A percentile compares a stretch with the other conserved stretches of the same genome.
phyloP scores from a whole-genome alignment of 148 eudicot genomes.

The Amaranthus hypochondriacus region DNA sequence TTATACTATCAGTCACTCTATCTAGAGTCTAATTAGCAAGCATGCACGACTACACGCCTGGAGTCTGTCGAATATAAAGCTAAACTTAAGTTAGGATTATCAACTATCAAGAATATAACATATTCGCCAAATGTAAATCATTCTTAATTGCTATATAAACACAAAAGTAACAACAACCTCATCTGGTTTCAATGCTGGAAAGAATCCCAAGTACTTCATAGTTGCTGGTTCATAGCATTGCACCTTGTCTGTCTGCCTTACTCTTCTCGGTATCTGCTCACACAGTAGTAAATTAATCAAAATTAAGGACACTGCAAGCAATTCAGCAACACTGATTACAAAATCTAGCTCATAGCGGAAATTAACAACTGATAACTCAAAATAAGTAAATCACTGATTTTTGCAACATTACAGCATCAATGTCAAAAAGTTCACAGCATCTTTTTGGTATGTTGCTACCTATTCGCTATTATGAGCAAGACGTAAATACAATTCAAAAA shows the following conservation, averaged over 20 bases:
- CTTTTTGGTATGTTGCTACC: background rate
- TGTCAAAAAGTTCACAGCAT: background rate
- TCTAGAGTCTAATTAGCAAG: background rate
- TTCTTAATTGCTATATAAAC: background rate
- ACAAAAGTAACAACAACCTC: constrained; percentile 48
- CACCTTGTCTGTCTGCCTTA: constrained; percentile 88
- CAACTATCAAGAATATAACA: background rate
- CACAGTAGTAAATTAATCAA: background rate
- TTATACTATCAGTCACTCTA: background rate
- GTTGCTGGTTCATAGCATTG: constrained; percentile 99
- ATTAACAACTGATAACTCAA: background rate
- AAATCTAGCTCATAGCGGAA: background rate
- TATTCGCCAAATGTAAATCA: background rate
- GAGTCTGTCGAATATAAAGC: background rate
- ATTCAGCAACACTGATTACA: background rate
- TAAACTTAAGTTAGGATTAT: background rate
- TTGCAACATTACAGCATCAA: background rate
- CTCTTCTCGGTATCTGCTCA: constrained; percentile 79
- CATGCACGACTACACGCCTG: background rate
- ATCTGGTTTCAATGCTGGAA: constrained; percentile 72
- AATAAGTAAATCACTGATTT: background rate
- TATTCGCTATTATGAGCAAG: background rate
- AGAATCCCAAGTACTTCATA: constrained; percentile 92
- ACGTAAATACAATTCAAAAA: background rate
- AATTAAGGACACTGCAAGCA: background rate